Base-by-base conservation (phyloP, 495 filamentous ascomycete species). In the Penicillium nucicola region DNA sequence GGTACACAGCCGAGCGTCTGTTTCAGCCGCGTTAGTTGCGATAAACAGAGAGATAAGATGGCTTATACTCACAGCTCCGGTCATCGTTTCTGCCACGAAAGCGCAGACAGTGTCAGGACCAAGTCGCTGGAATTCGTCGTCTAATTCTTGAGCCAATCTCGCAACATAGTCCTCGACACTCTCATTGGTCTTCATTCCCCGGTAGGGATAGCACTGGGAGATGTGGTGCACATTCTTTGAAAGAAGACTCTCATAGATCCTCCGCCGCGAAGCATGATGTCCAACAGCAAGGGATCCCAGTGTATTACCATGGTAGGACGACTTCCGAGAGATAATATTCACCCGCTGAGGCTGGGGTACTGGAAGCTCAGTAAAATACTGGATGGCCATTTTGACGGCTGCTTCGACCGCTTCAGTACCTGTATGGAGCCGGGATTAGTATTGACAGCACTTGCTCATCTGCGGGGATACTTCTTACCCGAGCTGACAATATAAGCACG, bases 231-330 rank as follows among this genome's bases (percentile, higher is more conserved):
- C 69, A 37, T 84, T 82, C 10, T 66, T 61, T 33, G 75, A 60
- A 13, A 92, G 62, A 23, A 90, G 71, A 1, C 80, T 78, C 62
- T 85, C 75, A 52, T 83, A 92, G 23, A 80, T 75, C 3, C 65
- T 75, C 36, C 84, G 71, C 12, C 86, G 76, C 10, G 65, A 71
- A 23, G 73, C 56, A 63, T 89, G 85, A 5, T 83, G 79, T 17
- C 82, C 79, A 0, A 86, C 65, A 0, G 77, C 75, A 13, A 90
- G 68, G 0, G 84, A 77, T 0, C 86, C 87, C 2, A 90, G 69
- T 0, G 87, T 89, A 23, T 77, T 86, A 5, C 87, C 87, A 50
- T 90, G 87, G 52, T 87, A 90, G 9, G 81, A 84, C 36, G 82
- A 77, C 45, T 74, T 70, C 5, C 87, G 69, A 7, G 83, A 76